Evolutionary conservation across 129 eudicot species (phyloP).

Genomic region (Centrapalus pauciflorus): DNA sequence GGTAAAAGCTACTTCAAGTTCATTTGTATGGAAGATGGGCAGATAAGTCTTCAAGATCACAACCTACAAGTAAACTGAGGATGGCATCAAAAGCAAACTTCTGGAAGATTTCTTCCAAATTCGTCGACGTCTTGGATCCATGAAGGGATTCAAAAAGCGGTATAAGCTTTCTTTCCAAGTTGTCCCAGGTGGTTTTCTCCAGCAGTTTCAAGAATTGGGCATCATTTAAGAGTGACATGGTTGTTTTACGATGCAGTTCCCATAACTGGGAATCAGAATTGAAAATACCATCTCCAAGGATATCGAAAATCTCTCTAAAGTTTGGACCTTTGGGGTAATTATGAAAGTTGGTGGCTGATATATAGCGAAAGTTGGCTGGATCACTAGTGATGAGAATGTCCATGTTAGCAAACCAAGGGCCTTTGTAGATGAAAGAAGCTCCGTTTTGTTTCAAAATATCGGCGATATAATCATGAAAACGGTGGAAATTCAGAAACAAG

Average conservation of each 20-base stretch:
- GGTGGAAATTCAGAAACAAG: slow-evolving; percentile 21
- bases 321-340: slow-evolving; percentile 44
- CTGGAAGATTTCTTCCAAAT: slow-evolving; percentile 39
- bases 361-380: slow-evolving; percentile 40
- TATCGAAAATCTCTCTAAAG: slow-evolving; percentile 29
- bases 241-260: slow-evolving; percentile 28
- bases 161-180: slow-evolving; percentile 23
- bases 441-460: slow-evolving; percentile 15
- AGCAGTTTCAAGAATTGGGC: slow-evolving; percentile 10
- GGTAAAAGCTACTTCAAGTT: slow-evolving; percentile 23
- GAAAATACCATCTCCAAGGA: slow-evolving; percentile 40
- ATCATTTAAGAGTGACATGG: slow-evolving; percentile 11
- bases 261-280: slow-evolving; percentile 24
- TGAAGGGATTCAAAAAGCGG: slow-evolving; percentile 21
- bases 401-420: slow-evolving; percentile 39
- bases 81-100: slow-evolving; percentile 36
- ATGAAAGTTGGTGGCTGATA: slow-evolving; percentile 31
- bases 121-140: slow-evolving; percentile 9
- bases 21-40: slow-evolving; percentile 16
- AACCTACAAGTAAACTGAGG: slow-evolving; percentile 12
- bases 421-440: slow-evolving; percentile 28
- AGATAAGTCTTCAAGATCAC: slow-evolving; percentile 30
- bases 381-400: slow-evolving; percentile 33
- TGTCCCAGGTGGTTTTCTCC: slow-evolving; percentile 2
- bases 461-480: slow-evolving; percentile 27